Percentiles rank a stretch among this genome's conserved stretches.
phyloP scores from a whole-genome alignment of 352 stramenopile genomes.

The Pythium dissimile region DNA sequence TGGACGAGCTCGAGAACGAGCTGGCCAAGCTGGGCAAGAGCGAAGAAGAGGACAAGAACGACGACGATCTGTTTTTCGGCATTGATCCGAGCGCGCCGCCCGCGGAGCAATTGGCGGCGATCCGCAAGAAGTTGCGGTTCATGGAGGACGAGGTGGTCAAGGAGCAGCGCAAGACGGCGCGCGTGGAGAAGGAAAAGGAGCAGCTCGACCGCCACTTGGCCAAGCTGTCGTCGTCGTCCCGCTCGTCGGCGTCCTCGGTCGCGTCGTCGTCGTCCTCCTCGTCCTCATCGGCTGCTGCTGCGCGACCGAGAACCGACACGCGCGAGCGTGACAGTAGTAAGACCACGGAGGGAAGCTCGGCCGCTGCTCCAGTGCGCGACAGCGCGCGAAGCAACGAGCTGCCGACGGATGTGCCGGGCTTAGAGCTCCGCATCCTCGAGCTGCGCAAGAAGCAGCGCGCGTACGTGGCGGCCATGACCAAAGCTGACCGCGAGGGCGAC shows the following conservation, averaged over 20 bases:
- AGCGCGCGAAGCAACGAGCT: conserved; percentile 25
- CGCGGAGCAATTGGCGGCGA: conserved; percentile 47
- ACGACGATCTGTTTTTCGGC: conserved; percentile 72
- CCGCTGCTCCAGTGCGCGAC: background rate
- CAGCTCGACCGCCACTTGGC: conserved; percentile 76
- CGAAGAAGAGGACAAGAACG: conserved; percentile 56
- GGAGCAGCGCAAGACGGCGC: conserved; percentile 68
- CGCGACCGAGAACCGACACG: conserved; percentile 11
- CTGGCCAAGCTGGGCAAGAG: conserved; percentile 60
- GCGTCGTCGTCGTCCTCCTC: conserved; percentile 27
- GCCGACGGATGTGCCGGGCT: conserved; percentile 42
- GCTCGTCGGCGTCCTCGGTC: background rate
- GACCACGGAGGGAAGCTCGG: background rate
- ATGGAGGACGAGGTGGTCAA: conserved; percentile 81
- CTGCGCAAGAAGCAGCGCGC: conserved; percentile 75
- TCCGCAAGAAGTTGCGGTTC: conserved; percentile 66
- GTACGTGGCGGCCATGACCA: conserved; percentile 67
- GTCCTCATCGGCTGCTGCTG: conserved; percentile 27
- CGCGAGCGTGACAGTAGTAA: conserved; percentile 10
- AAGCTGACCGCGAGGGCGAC: conserved; percentile 65
- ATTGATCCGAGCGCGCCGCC: conserved; percentile 60
- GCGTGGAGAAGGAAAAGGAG: conserved; percentile 82
- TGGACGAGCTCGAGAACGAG: conserved; percentile 72
- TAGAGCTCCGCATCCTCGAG: conserved; percentile 74
- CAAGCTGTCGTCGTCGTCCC: conserved; percentile 39